Evolutionary conservation across 352 stramenopile genomes (phyloP).

Genomic region (Pythium dissimile): DNA sequence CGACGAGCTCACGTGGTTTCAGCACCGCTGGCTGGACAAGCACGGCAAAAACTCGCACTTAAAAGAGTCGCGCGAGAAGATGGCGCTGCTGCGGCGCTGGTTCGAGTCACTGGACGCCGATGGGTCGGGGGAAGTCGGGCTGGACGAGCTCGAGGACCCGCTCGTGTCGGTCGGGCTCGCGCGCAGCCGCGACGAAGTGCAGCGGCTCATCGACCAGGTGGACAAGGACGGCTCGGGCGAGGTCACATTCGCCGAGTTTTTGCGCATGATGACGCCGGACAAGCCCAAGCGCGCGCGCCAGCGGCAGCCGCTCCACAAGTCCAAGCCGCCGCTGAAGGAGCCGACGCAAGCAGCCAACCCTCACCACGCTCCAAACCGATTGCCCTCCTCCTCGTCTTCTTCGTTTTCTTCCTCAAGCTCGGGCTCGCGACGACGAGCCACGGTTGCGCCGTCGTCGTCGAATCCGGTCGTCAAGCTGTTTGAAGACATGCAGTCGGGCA

Average conservation of each 20-base stretch:
- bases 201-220: slow-evolving; percentile 66
- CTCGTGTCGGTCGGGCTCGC: slow-evolving; percentile 85
- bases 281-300: slow-evolving; percentile 34
- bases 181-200: slow-evolving; percentile 65
- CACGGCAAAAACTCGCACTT: slow-evolving; percentile 69
- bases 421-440: background rate
- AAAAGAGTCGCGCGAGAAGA: slow-evolving; percentile 64
- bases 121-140: slow-evolving; percentile 69
- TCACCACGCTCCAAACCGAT: no score
- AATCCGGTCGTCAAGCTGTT: slow-evolving; percentile 81
- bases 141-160: slow-evolving; percentile 85
- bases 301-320: slow-evolving; percentile 37
- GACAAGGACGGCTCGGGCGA: slow-evolving; percentile 60
- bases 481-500: slow-evolving; percentile 70
- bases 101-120: slow-evolving; percentile 88
- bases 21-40: slow-evolving; percentile 74
- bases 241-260: slow-evolving; percentile 73
- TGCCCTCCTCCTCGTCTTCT: no score
- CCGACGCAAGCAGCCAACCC: background rate
- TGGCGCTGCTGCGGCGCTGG: slow-evolving; percentile 71
- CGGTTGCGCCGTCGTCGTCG: background rate
- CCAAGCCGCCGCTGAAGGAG: slow-evolving; percentile 28
- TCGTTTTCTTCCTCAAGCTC: no score
- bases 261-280: slow-evolving; percentile 64
- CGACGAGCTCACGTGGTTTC: slow-evolving; percentile 70